Conservation (phyloP, 345 rosid species). For the Gossypium ekmanianum region DNA sequence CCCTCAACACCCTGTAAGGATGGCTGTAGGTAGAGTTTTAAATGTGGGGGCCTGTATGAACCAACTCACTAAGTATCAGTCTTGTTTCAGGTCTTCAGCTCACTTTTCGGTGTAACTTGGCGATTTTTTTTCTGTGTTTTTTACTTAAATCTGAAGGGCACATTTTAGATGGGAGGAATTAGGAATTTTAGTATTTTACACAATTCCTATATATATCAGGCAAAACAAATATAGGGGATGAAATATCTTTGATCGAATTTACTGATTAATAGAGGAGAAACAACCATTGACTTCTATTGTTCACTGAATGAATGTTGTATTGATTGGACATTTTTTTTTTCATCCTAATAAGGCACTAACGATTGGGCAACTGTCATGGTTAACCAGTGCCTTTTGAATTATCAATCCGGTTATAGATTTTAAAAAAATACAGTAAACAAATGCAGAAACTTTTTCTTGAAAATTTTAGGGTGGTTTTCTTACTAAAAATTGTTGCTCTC, state of each 20-base stretch:
- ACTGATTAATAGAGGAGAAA: background rate
- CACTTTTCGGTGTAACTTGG: background rate
- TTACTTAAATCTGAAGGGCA: background rate
- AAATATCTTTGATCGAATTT: background rate
- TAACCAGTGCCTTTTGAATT: background rate
- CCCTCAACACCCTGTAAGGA: background rate
- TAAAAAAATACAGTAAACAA: background rate
- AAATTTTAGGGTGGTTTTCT: constrained; percentile 16
- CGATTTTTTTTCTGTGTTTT: background rate
- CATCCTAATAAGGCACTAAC: background rate
- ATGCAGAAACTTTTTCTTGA: background rate
- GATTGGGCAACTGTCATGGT: background rate
- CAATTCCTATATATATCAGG: background rate
- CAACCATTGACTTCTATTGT: background rate
- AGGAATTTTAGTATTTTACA: background rate
- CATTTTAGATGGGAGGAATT: background rate
- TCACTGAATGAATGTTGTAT: background rate
- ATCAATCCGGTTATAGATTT: background rate
- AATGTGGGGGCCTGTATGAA: background rate
- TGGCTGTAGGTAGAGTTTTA: constrained; percentile 3
- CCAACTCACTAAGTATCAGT: background rate
- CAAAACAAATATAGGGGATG: background rate
- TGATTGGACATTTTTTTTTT: background rate
- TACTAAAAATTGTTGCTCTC: constrained; percentile 8
- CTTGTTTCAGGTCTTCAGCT: background rate